Conservation (phyloP, 208 protist genomes). For the Balamuthia mandrillaris region DNA sequence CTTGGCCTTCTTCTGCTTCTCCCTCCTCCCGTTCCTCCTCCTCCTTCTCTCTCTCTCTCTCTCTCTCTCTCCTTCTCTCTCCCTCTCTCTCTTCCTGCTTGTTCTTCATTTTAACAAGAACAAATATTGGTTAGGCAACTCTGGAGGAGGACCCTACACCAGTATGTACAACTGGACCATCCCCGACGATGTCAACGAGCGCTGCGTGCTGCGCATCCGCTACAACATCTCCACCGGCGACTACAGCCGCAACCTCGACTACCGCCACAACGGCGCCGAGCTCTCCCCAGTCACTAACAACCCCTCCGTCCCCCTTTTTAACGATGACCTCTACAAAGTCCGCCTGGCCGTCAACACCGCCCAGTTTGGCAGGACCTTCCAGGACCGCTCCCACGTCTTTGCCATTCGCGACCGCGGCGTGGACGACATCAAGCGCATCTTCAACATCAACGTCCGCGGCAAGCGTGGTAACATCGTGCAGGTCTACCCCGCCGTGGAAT, state of each 20-base stretch:
- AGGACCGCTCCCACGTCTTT: constrained; percentile 78
- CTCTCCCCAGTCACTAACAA: constrained; percentile 37
- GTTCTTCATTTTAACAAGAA: neutral
- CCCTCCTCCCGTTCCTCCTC: too few relatives aligned
- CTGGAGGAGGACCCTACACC: neutral
- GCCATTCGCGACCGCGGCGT: constrained; percentile 48
- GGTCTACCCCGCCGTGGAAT: constrained; percentile 72
- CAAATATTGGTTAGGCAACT: too few relatives aligned
- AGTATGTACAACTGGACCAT: constrained; percentile 63
- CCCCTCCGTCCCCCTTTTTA: neutral
- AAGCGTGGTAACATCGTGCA: constrained; percentile 84
- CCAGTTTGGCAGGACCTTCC: constrained; percentile 79
- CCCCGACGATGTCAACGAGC: constrained; percentile 44
- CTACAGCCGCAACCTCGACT: constrained; percentile 39
- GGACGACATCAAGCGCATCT: constrained; percentile 52
- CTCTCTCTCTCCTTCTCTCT: neutral
- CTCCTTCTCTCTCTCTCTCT: neutral
- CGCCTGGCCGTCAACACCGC: constrained; percentile 73
- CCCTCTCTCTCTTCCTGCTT: neutral
- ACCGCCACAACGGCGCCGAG: neutral
- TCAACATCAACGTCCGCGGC: constrained; percentile 78
- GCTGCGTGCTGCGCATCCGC: constrained; percentile 71
- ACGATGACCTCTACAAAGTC: constrained; percentile 30
- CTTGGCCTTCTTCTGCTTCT: neutral
- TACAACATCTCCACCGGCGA: constrained; percentile 82